A percentile compares a stretch with the other conserved stretches of the same genome.
phyloP scores from a whole-genome alignment of 208 protist genomes.

The Leishmania martiniquensis region DNA sequence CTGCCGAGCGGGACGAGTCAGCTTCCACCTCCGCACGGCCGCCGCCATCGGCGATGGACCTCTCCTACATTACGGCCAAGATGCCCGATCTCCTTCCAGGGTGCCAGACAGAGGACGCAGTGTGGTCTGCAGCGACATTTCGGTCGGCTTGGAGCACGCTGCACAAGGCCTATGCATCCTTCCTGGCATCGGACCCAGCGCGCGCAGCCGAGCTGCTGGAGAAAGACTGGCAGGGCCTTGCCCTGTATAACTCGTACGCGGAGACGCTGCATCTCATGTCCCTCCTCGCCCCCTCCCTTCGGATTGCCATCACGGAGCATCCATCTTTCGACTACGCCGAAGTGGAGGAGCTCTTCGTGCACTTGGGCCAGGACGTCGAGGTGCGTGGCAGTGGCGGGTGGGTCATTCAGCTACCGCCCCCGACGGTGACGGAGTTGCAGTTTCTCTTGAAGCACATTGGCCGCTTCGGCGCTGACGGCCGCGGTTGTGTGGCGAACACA shows the following conservation, averaged over 20 bases:
- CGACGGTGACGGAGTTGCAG: slow-evolving; percentile 53
- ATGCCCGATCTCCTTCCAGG: slow-evolving; percentile 39
- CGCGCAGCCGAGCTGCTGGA: slow-evolving; percentile 42
- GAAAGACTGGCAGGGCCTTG: slow-evolving; percentile 65
- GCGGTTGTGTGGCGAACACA: slow-evolving; percentile 71
- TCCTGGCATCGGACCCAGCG: slow-evolving; percentile 23
- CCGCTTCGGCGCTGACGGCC: slow-evolving; percentile 76
- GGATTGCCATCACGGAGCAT: slow-evolving; percentile 42
- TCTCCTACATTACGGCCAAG: slow-evolving; percentile 32
- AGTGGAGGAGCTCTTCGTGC: slow-evolving; percentile 83
- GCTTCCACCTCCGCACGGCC: slow-evolving; percentile 23
- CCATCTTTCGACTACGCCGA: slow-evolving; percentile 40
- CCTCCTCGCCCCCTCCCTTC: slow-evolving; percentile 52
- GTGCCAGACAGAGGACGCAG: slow-evolving; percentile 43
- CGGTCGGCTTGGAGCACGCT: slow-evolving; percentile 58
- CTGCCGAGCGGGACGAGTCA: slow-evolving; percentile 27
- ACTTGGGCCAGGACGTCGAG: slow-evolving; percentile 80
- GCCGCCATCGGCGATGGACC: slow-evolving; percentile 32
- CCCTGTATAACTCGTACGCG: slow-evolving; percentile 58
- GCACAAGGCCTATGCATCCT: slow-evolving; percentile 29
- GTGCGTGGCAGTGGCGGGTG: slow-evolving; percentile 56
- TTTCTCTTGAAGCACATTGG: slow-evolving; percentile 56
- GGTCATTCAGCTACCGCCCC: slow-evolving; percentile 61
- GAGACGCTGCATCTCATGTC: slow-evolving; percentile 75
- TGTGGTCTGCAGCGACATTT: slow-evolving; percentile 62